Percentiles rank a stretch among this genome's conserved stretches.
Conservation (phyloP, 129 eudicot species). For the Mikania micrantha region DNA sequence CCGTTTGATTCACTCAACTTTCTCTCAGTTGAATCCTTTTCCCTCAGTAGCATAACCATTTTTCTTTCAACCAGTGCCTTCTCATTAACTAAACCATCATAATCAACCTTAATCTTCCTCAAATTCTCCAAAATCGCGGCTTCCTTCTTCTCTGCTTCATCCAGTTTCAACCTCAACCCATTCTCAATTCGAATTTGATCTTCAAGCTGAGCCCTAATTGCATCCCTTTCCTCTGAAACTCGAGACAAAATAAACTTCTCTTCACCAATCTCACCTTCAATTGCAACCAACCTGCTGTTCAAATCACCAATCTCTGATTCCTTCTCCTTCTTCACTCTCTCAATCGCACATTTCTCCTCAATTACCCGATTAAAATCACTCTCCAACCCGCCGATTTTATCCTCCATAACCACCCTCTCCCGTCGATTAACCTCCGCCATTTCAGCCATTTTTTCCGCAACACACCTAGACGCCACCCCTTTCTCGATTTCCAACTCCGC, state of each 20-base stretch:
- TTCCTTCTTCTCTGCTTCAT: slow-evolving; percentile 33
- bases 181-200: slow-evolving; percentile 17
- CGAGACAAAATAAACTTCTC: slow-evolving; percentile 28
- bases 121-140: not conserved
- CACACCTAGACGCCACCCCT: slow-evolving; percentile 28
- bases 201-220: slow-evolving; percentile 29
- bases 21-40: slow-evolving; percentile 27
- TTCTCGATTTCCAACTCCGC: slow-evolving; percentile 43
- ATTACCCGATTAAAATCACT: slow-evolving; percentile 25
- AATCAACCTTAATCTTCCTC: slow-evolving; percentile 27
- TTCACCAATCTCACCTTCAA: slow-evolving; percentile 33
- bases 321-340: slow-evolving; percentile 19
- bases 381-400: slow-evolving; percentile 28
- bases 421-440: slow-evolving; percentile 19
- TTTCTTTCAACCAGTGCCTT: slow-evolving; percentile 24
- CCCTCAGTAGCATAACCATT: slow-evolving; percentile 26
- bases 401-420: slow-evolving; percentile 19
- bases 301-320: slow-evolving; percentile 36
- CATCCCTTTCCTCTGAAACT: slow-evolving; percentile 48
- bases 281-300: slow-evolving; percentile 21
- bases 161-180: slow-evolving; percentile 24
- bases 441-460: slow-evolving; percentile 22
- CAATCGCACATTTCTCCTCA: slow-evolving; percentile 37
- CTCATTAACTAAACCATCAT: slow-evolving; percentile 24
- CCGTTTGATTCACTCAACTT: slow-evolving; percentile 29